phyloP scores from a whole-genome alignment of 1,284 basidiomycete genomes.

The Bondarzewia mesenterica region DNA sequence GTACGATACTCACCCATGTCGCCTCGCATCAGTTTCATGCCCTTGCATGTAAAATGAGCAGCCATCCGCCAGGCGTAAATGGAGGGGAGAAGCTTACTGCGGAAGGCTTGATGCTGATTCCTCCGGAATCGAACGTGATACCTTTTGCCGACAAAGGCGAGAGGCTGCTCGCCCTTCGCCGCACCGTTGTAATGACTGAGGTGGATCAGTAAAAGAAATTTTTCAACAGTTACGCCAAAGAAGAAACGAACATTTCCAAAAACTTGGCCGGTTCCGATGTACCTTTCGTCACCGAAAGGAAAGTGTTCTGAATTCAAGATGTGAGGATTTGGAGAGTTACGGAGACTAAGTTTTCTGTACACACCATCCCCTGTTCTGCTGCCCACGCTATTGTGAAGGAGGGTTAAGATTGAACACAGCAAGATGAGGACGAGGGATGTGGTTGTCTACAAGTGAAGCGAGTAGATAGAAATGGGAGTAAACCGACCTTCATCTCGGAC shows the following conservation, averaged over 20 bases:
- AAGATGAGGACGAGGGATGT: not conserved
- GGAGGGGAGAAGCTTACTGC: slow-evolving; percentile 39
- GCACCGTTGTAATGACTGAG: slow-evolving; percentile 76
- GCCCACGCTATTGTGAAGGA: slow-evolving; percentile 47
- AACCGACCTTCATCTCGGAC: slow-evolving; percentile 66
- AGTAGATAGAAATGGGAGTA: not conserved
- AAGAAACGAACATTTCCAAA: slow-evolving; percentile 63
- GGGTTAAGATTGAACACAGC: not conserved
- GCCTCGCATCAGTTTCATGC: slow-evolving; percentile 75
- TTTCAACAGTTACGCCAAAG: slow-evolving; percentile 2
- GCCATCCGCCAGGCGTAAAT: not conserved
- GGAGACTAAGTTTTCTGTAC: not conserved
- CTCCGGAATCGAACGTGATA: slow-evolving; percentile 85
- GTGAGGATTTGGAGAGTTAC: not conserved
- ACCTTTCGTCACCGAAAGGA: slow-evolving; percentile 84
- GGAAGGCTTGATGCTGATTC: slow-evolving; percentile 78
- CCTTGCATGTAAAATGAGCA: slow-evolving; percentile 25
- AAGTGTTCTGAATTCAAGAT: slow-evolving; percentile 46
- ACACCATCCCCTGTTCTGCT: slow-evolving; percentile 73
- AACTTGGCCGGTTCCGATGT: slow-evolving; percentile 81
- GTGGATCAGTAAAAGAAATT: not conserved
- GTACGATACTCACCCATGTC: slow-evolving; percentile 61
- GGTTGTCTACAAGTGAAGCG: not conserved
- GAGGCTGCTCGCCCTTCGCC: slow-evolving; percentile 45
- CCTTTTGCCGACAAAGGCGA: slow-evolving; percentile 84